Base-by-base conservation (phyloP, 768 basidiomycete genomes). In the Kwoniella shandongensis region DNA sequence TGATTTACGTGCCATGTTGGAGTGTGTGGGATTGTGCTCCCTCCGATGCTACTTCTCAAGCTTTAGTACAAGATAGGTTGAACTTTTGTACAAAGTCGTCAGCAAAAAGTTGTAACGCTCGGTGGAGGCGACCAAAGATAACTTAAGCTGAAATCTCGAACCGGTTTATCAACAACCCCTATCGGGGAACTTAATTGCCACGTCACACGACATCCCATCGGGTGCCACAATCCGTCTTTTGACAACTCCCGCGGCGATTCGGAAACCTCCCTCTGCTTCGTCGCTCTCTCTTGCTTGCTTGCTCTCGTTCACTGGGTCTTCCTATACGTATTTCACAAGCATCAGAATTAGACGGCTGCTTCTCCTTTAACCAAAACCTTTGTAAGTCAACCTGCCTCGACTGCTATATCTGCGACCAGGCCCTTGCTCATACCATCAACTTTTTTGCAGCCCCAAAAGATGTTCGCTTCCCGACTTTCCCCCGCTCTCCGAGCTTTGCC, bases 401-500 rank as follows among this genome's bases (percentile, higher is more conserved):
- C 7, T 17, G 20, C 23, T 18, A 27, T 32, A 13, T 10, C 18
- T 29, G n/a, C n/a, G 26, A 7, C 51, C n/a, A n/a, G n/a, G n/a
- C n/a, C n/a, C n/a, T n/a, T n/a, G n/a, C n/a, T n/a, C n/a, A n/a
- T n/a, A n/a, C n/a, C n/a, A n/a, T n/a, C n/a, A 32, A 6, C 32
- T 6, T 13, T 6, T 13, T 6, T 6, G 32, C 32, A 32, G 6
- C 30, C 30, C n/a, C 29, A 44, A 46, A 59, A 41, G 47, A 66
- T 70, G 65, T 67, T 61, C 61, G 55, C 62, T 41, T 63, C 61
- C 36, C 60, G 69, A 56, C 36, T 70, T 45, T 22, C 56, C 39
- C 54, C 66, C 39, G 60, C 71, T 23, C 59, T 73, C 46, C 63
- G 68, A 41, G 45, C 63, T 39, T 56, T 66, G 13, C 69, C 66